These are phyloP conservation scores for Cutaneotrichosporon arboriforme DNA, from an alignment of 1,284 basidiomycete species.

Conservation along the genomic window DNA sequence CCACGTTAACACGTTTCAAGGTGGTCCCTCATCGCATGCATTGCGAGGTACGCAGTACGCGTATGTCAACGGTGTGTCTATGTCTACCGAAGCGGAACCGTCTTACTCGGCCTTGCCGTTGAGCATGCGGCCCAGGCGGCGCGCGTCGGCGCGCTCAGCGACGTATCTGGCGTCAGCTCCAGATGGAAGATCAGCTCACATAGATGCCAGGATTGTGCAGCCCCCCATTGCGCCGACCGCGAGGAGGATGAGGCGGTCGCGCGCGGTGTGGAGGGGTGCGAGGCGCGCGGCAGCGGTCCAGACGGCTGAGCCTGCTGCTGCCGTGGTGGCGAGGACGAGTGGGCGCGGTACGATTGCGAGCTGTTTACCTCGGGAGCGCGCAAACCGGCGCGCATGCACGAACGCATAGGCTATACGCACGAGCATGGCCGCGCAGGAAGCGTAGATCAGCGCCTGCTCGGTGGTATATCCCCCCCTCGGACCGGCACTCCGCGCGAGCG, in stretches of 20 bases:
- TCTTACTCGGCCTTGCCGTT: not conserved
- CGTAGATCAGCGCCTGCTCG: constrained; percentile 65
- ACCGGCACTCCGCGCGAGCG: not conserved
- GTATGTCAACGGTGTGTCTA: not conserved
- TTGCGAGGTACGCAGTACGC: no score
- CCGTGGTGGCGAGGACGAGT: constrained; percentile 1
- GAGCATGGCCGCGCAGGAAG: constrained; percentile 50
- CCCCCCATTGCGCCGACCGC: constrained; percentile 27
- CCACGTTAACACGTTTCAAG: no score
- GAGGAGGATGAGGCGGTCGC: constrained; percentile 14
- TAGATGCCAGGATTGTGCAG: constrained; percentile 23
- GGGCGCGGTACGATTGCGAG: constrained; percentile 1
- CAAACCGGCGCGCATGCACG: constrained; percentile 21
- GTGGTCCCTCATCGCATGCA: no score
- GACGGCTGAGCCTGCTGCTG: not conserved
- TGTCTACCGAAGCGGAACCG: not conserved
- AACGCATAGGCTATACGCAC: constrained; percentile 36
- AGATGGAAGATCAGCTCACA: constrained; percentile 23
- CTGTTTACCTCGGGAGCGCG: not conserved
- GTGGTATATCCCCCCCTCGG: constrained; percentile 7
- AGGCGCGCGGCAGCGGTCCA: constrained; percentile 2
- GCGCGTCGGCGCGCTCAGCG: not conserved
- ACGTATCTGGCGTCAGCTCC: constrained; percentile 4
- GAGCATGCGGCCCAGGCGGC: not conserved
- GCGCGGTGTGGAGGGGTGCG: not conserved